Percentiles rank a stretch among this genome's conserved stretches.
These are phyloP conservation scores for Rhizopogon sp. DNA, from an alignment of 768 basidiomycete genomes.

Conservation along the genomic window DNA sequence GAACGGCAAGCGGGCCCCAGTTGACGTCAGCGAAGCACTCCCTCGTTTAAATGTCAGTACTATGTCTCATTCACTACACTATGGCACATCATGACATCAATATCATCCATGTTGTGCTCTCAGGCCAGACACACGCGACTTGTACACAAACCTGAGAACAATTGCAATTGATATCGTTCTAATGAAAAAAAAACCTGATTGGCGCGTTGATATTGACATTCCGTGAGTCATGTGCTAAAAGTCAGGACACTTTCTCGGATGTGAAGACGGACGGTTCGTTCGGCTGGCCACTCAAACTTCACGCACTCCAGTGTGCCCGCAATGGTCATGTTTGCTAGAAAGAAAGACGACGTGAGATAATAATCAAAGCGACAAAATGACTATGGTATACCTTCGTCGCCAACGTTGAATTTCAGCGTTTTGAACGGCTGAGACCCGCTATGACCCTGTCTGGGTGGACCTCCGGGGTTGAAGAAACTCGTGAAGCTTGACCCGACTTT, in stretches of 20 bases:
- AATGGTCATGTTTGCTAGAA: slow-evolving; percentile 47
- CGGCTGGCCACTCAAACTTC: slow-evolving; percentile 78
- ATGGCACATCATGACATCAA: too few species aligned
- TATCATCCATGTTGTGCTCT: too few species aligned
- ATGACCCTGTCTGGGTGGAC: slow-evolving; percentile 86
- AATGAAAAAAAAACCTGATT: too few species aligned
- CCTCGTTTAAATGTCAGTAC: too few species aligned
- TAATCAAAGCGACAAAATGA: background rate
- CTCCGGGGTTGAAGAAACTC: slow-evolving; percentile 88
- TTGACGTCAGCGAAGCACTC: too few species aligned
- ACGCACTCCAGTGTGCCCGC: slow-evolving; percentile 70
- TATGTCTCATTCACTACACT: too few species aligned
- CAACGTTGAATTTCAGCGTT: slow-evolving; percentile 79
- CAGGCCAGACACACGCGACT: too few species aligned
- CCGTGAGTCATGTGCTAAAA: slow-evolving; percentile 62
- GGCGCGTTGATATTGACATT: background rate
- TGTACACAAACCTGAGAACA: too few species aligned
- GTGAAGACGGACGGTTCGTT: slow-evolving; percentile 76
- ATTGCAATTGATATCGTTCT: too few species aligned
- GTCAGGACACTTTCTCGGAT: slow-evolving; percentile 81
- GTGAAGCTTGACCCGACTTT: slow-evolving; percentile 89
- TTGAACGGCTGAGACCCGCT: slow-evolving; percentile 85
- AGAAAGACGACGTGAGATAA: background rate
- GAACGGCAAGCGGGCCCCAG: too few species aligned
- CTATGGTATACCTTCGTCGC: slow-evolving; percentile 62